Percentiles rank a stretch among this genome's conserved stretches.
Evolutionary conservation across 345 rosid genomes (phyloP).

Genomic region (Dovyalis caffra): DNA sequence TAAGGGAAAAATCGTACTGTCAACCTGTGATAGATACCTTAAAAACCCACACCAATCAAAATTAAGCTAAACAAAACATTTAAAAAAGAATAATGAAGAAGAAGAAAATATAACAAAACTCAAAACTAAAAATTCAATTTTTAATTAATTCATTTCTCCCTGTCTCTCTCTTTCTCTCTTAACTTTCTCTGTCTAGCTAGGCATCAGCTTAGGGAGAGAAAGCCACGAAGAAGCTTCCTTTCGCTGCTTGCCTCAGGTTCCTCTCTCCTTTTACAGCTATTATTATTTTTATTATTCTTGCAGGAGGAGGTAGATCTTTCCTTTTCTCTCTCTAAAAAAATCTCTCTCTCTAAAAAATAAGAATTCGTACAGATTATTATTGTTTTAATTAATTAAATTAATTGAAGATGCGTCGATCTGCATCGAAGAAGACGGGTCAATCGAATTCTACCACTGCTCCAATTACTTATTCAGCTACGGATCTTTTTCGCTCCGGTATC

Average conservation of each 20-base stretch:
- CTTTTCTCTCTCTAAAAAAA: background rate
- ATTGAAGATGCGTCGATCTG: slow-evolving; percentile 83
- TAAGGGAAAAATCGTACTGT: background rate
- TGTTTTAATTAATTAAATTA: slow-evolving; percentile 3
- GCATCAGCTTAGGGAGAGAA: background rate
- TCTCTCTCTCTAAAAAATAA: background rate
- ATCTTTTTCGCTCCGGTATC: slow-evolving; percentile 91
- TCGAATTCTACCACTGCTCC: slow-evolving; percentile 56
- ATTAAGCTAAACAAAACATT: background rate
- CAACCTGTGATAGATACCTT: background rate
- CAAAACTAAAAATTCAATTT: background rate
- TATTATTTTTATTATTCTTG: background rate
- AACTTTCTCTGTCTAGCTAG: background rate
- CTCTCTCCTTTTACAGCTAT: background rate
- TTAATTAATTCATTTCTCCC: background rate
- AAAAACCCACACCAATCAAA: background rate
- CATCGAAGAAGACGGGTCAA: slow-evolving; percentile 76
- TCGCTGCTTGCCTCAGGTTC: background rate
- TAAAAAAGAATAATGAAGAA: background rate
- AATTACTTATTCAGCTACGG: slow-evolving; percentile 59
- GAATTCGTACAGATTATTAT: too few species aligned
- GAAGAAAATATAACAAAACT: background rate
- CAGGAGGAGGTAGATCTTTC: background rate
- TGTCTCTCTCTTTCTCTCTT: background rate
- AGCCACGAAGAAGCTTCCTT: slow-evolving; percentile 1